Percentiles rank a stretch among this genome's conserved stretches.
phyloP scores from a whole-genome alignment of 768 basidiomycete species.

The Trametes maxima region DNA sequence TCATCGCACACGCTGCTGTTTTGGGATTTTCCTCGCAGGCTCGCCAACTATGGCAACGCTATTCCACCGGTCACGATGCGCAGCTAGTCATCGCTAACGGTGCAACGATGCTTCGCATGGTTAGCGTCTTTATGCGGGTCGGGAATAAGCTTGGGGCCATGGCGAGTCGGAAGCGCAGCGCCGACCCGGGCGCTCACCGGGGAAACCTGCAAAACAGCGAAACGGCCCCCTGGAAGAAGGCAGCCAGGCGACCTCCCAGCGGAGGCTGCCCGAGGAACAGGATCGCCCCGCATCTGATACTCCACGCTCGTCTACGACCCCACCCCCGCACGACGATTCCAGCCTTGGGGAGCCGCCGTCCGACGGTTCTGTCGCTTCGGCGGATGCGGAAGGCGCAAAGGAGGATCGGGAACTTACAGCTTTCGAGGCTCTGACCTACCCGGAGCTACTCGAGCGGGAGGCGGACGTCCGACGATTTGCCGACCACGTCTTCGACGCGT shows the following conservation, averaged over 20 bases:
- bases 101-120: conserved; percentile 52
- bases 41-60: conserved; percentile 60
- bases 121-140: conserved; percentile 44
- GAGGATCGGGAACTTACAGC: not conserved
- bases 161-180: not conserved
- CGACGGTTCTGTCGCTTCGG: conserved; percentile 5
- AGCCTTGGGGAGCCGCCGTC: not conserved
- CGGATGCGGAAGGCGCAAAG: conserved; percentile 3
- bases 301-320: conserved; percentile 10
- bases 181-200: conserved; percentile 7
- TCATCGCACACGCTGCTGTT: conserved; percentile 50
- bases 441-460: conserved; percentile 31
- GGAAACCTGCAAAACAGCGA: conserved; percentile 4
- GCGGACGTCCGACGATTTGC: conserved; percentile 40
- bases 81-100: conserved; percentile 45
- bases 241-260: conserved; percentile 1
- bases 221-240: not conserved
- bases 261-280: not conserved
- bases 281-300: conserved; percentile 23
- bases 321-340: conserved; percentile 14
- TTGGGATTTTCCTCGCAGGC: conserved; percentile 52
- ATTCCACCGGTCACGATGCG: conserved; percentile 44
- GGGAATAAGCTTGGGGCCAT: conserved; percentile 17
- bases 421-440: conserved; percentile 8
- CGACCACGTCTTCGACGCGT: conserved; percentile 48